Percentiles rank a stretch among this genome's conserved stretches.
phyloP scores from a whole-genome alignment of 192 early-diverging fungal species.

The Coemansia biformis region DNA sequence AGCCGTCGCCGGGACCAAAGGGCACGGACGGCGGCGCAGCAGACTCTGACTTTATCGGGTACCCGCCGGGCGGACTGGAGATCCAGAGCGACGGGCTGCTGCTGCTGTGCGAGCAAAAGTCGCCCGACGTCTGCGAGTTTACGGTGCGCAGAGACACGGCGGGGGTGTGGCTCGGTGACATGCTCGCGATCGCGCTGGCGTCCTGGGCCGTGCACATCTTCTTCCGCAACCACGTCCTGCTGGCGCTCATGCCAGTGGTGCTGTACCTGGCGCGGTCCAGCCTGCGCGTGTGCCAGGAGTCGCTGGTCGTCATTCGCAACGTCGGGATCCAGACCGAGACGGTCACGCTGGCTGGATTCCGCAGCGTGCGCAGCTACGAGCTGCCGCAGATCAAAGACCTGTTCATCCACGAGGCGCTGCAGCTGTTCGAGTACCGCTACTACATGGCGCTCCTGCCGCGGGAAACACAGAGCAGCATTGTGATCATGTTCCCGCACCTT shows the following conservation, averaged over 20 bases:
- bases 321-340: slow-evolving; percentile 44
- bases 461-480: slow-evolving; percentile 13
- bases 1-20: too few relatives aligned
- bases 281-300: slow-evolving; percentile 40
- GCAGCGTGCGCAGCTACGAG: slow-evolving; percentile 31
- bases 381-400: slow-evolving; percentile 29
- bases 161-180: slow-evolving; percentile 20
- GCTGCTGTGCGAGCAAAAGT: slow-evolving; percentile 39
- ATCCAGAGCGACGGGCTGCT: slow-evolving; percentile 24
- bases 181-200: slow-evolving; percentile 34
- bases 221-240: slow-evolving; percentile 27
- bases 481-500: slow-evolving; percentile 45
- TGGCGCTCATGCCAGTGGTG: slow-evolving; percentile 32
- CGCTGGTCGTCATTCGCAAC: slow-evolving; percentile 39
- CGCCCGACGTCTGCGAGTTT: slow-evolving; percentile 42
- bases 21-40: neutral
- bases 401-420: slow-evolving; percentile 43
- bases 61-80: slow-evolving; percentile 43
- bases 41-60: slow-evolving; percentile 32
- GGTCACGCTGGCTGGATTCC: slow-evolving; percentile 27
- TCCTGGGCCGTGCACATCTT: slow-evolving; percentile 46
- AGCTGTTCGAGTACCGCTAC: slow-evolving; percentile 41
- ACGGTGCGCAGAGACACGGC: slow-evolving; percentile 27
- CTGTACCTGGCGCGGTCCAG: slow-evolving; percentile 25
- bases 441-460: slow-evolving; percentile 46